These are phyloP conservation scores for Xylaria sp. DNA, from an alignment of 2,329 filamentous ascomycete species.

Conservation along the genomic window DNA sequence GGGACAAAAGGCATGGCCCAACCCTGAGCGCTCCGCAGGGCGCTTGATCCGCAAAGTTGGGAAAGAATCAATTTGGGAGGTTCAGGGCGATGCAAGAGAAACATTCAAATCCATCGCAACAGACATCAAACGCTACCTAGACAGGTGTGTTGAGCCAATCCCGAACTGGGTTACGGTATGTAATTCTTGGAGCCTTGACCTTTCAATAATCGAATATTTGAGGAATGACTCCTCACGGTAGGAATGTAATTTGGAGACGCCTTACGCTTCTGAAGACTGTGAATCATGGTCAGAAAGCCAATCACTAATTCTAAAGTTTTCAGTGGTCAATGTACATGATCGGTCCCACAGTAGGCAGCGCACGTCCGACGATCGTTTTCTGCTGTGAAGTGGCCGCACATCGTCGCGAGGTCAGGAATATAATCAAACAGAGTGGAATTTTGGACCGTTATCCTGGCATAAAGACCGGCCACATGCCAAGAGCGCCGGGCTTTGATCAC, in stretches of 20 bases:
- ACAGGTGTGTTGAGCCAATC: not conserved
- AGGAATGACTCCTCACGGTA: not conserved
- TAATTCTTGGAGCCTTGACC: not conserved
- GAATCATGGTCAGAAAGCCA: not conserved
- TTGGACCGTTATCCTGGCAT: not conserved
- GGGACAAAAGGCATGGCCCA: not conserved
- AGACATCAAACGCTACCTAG: constrained; percentile 1
- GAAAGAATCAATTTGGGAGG: not conserved
- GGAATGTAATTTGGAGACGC: not conserved
- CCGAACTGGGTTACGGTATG: constrained; percentile 1
- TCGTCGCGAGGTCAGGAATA: not conserved
- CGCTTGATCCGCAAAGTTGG: constrained; percentile 1
- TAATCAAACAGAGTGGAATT: not conserved
- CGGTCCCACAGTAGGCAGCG: not conserved
- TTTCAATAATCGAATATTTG: not conserved
- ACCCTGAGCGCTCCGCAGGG: not conserved
- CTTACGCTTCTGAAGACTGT: not conserved
- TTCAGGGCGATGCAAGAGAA: not conserved
- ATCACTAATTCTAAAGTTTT: not conserved
- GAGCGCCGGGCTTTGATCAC: not conserved
- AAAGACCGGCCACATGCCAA: constrained; percentile 5
- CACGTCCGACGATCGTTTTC: not conserved
- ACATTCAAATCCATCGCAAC: not conserved
- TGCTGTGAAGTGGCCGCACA: not conserved
- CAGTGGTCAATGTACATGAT: constrained; percentile 8